Evolutionary conservation across 352 stramenopile genomes (phyloP).

Genomic region (Phytophthora palmivora): DNA sequence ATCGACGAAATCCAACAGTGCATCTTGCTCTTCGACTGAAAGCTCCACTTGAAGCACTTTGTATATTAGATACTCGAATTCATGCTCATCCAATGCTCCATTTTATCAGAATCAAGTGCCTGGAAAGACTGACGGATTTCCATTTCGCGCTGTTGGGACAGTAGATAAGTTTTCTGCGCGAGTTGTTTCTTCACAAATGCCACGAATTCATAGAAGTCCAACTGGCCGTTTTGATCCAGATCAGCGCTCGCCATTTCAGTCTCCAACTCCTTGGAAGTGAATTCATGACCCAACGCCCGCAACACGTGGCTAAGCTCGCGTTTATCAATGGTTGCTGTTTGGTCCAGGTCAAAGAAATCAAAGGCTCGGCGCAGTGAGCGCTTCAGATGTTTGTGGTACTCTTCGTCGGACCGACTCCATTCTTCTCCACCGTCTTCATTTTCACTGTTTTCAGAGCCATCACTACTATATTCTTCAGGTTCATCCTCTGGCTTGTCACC

Average conservation of each 20-base stretch:
- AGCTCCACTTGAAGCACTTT: constrained; percentile 79
- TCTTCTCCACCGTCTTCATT: constrained; percentile 29
- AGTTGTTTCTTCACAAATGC: constrained; percentile 75
- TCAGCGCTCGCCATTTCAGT: constrained; percentile 65
- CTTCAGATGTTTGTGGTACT: constrained; percentile 73
- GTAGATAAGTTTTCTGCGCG: constrained; percentile 56
- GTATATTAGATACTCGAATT: constrained; percentile 83
- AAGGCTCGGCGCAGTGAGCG: constrained; percentile 67
- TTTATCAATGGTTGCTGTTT: constrained; percentile 76
- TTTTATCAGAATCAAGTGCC: constrained; percentile 73
- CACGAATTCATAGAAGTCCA: constrained; percentile 83
- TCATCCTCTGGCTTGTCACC: constrained; percentile 16
- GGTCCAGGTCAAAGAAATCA: constrained; percentile 82
- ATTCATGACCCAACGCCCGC: constrained; percentile 72
- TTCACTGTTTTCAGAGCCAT: constrained; percentile 17
- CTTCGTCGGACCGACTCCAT: constrained; percentile 54
- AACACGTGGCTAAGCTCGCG: constrained; percentile 71
- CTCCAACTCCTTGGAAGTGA: constrained; percentile 71
- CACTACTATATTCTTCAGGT: background rate
- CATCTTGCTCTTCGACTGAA: constrained; percentile 75
- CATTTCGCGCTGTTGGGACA: constrained; percentile 71
- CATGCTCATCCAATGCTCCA: constrained; percentile 66
- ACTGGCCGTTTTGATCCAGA: constrained; percentile 64
- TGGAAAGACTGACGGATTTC: constrained; percentile 79
- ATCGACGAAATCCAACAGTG: constrained; percentile 75